Base-by-base conservation (phyloP, 176 grass and related monocot species). In the Zoysia japonica region DNA sequence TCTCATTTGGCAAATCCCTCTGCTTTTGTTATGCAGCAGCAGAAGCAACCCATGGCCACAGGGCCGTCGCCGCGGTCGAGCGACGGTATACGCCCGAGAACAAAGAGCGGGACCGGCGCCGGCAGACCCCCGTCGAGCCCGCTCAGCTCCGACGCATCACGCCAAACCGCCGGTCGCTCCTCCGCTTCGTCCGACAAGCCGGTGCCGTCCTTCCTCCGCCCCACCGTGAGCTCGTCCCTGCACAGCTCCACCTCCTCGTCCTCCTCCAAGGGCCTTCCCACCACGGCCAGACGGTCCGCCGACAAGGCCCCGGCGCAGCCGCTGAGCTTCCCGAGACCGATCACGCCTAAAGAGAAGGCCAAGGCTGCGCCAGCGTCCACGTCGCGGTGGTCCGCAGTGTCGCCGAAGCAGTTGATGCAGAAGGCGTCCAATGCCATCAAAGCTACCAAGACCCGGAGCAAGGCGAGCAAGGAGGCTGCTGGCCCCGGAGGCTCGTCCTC, bases 151-250 rank as follows among this genome's bases (percentile, higher is more conserved):
- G 65, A 41, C 66, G 19, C 70, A 11, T 65, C 78, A 74, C 74
- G 79, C 57, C 69, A 47, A 35, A 14, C 53, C 28, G 11, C 47
- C 17, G 50, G 59, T 14, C 14, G 68, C 46, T 67, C 73, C 11
- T 36, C 75, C 47, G 45, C 69, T 11, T 51, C 83, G 62, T 64
- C 74, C 13, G 88, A 90, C 67, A 85, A 89, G 72, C 78, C 78
- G 78, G 1, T 77, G 59, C 87, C 87, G 15, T 89, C 87, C 10
- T 89, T 89, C 82, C 78, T 89, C 78, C 87, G 82, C 43, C 77
- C 82, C 59, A 85, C 87, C 78, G 87, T 89, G 43, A 89, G 87
- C 72, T 89, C 87, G 65, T 51, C 82, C n/a, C 49, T 85, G 71
- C 87, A 80, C 82, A 82, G 78, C 87, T 81, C 82, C 57, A 71